Evolutionary conservation across 2,329 filamentous ascomycete genomes (phyloP), one percentile per base, ranked within the genome.

Genomic region (Septoria petroselini): DNA sequence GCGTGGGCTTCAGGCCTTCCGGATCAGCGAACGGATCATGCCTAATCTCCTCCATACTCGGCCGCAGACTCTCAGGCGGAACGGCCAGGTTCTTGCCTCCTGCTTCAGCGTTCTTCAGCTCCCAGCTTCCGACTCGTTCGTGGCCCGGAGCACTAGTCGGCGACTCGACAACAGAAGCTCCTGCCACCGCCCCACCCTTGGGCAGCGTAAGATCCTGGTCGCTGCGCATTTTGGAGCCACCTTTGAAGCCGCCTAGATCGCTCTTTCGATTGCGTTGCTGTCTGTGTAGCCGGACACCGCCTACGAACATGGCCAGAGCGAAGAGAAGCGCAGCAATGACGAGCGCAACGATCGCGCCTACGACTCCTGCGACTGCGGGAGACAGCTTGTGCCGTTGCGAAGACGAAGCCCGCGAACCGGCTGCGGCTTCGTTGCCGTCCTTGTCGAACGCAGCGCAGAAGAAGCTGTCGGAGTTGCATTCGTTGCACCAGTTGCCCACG

Each of bases 81-180:
- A 43, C 18, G 14, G 30, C 30, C 33, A 53, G 48, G 18, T 41
- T 38, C 62, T 63, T 48, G n/a, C 61, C n/a, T n/a, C n/a, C 58
- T 55, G 67, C 62, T 29, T 62, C 63, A 14, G 64, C 59, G 37
- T 68, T 58, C 45, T 71, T 70, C 65, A 82, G 63, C 61, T 82
- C 79, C 79, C 79, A 82, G 52, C 78, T 81, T 0, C 76, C 78
- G 14, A 75, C 68, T 35, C 78, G 67, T 65, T 81, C 78, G 61
- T 81, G 74, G 1, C 71, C 71, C 17, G 52, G 25, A 5, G 44
- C 39, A 43, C 54, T 57, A 15, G 48, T 47, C 14, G 53, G 52
- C 68, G 15, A 66, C 60, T 68, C 64, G 54, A 70, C 59, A 12
- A 64, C 62, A 51, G 42, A 62, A 44, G 51, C 64, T 30, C 57